phyloP scores from a whole-genome alignment of 73 alveolate genomes.

The Halteria grandinella region DNA sequence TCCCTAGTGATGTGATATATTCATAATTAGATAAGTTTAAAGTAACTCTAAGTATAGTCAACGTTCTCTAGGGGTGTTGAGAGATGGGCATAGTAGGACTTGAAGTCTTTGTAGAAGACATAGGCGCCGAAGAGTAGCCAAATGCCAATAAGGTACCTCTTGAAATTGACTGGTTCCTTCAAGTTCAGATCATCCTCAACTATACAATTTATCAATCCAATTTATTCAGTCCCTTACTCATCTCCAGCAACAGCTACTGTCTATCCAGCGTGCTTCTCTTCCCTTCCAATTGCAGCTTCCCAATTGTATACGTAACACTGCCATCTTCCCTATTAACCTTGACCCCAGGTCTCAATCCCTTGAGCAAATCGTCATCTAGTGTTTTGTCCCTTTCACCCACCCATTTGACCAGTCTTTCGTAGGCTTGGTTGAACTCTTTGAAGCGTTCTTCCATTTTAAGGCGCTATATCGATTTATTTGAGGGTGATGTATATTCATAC shows the following conservation, averaged over 20 bases:
- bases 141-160: slow-evolving; percentile 8
- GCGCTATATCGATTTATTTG: too few species aligned
- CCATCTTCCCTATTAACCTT: slow-evolving; percentile 46
- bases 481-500: too few species aligned
- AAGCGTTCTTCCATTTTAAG: slow-evolving; percentile 26
- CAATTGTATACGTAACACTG: slow-evolving; percentile 31
- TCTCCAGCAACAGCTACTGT: slow-evolving; percentile 20
- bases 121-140: slow-evolving; percentile 45
- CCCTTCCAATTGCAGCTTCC: slow-evolving; percentile 44
- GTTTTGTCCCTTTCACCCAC: slow-evolving; percentile 49
- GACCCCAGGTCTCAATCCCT: not conserved
- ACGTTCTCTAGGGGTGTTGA: not conserved
- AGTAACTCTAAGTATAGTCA: too few species aligned
- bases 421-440: slow-evolving; percentile 57
- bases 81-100: not conserved
- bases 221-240: not conserved
- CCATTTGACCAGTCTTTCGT: slow-evolving; percentile 57
- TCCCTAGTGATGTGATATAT: too few species aligned
- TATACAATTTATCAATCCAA: not conserved
- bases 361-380: slow-evolving; percentile 9
- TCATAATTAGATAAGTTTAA: too few species aligned
- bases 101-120: slow-evolving; percentile 16
- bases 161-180: slow-evolving; percentile 51
- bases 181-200: slow-evolving; percentile 59
- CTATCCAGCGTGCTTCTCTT: slow-evolving; percentile 5